Evolutionary conservation across 495 filamentous ascomycete species (phyloP), one percentile per base, ranked within the genome.

Genomic region (Chaetomium tenue): DNA sequence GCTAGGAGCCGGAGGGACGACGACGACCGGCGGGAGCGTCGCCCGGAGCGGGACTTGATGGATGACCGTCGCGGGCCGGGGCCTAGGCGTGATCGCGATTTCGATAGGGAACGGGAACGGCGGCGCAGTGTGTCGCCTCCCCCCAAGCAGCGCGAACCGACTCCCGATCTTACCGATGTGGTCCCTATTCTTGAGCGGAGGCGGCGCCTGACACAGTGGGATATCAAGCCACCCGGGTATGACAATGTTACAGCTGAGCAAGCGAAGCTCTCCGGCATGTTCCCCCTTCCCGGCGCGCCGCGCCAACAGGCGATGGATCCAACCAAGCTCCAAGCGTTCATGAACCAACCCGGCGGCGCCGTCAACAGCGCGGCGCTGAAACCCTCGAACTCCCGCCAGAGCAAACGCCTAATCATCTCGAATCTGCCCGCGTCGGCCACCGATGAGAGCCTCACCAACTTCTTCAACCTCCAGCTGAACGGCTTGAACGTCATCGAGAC

Each of bases 221-320:
- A 99, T 74, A 96, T 99, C 75, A 99, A 98, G 80, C 94, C 94
- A 15, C 91, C 91, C 23, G 93, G 94, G 33, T 99, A 99, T 71
- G 94, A 98, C 76, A 97, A 96, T 78, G 94, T 99, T 65, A 97
- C 95, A 15, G 95, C 94, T 26, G 94, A 99, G 75, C 95, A 98
- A 74, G 95, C 94, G 28, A 99, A 99, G 82, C 84, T 99, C 40
- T 99, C 94, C n/a, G 91, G 91, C 78, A 97, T 98, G 94, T 99
- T 99, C 81, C 93, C 94, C 63, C 86, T 99, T 11, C 94, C 94
- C 6, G 94, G 94, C 64, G 94, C 93, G 50, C 94, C 94, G 56
- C 87, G 95, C 66, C 92, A 96, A 70, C 92, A 97, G 71, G 91
- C 93, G 4, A 95, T 98, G 90, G 94, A 98, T 67, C 93, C 95